Percentiles rank a stretch among this genome's conserved stretches.
Conservation (phyloP, 306 rosid species). For the Inga leiocalycina region DNA sequence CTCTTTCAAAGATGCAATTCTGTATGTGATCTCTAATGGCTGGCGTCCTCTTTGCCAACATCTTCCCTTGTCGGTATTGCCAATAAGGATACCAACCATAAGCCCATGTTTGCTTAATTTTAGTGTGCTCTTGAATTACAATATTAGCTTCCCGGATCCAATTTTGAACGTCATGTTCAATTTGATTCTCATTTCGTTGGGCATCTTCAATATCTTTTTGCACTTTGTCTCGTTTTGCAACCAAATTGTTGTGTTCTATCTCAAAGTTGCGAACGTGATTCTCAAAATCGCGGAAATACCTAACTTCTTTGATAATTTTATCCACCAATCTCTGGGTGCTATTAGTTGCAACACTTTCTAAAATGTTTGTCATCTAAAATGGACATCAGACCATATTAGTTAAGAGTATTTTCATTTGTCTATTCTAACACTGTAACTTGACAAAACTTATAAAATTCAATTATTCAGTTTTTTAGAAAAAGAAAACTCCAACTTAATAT, state of each 20-base stretch:
- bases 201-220: neutral
- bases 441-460: too few species aligned
- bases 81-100: too few species aligned
- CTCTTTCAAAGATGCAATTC: neutral
- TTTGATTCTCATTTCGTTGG: neutral
- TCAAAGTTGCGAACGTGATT: neutral
- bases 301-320: neutral
- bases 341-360: neutral
- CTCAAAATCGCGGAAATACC: neutral
- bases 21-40: neutral
- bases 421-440: too few species aligned
- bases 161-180: too few species aligned
- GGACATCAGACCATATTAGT: neutral
- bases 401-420: too few species aligned
- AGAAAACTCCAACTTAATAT: too few species aligned
- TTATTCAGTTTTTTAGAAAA: too few species aligned
- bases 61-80: too few species aligned
- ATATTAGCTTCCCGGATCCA: too few species aligned
- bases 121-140: too few species aligned
- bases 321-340: neutral
- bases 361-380: neutral
- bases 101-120: too few species aligned
- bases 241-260: neutral
- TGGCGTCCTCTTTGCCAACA: too few species aligned
- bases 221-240: neutral